Conservation (phyloP, 140 eudicot species). For the Flaveria floridana region DNA sequence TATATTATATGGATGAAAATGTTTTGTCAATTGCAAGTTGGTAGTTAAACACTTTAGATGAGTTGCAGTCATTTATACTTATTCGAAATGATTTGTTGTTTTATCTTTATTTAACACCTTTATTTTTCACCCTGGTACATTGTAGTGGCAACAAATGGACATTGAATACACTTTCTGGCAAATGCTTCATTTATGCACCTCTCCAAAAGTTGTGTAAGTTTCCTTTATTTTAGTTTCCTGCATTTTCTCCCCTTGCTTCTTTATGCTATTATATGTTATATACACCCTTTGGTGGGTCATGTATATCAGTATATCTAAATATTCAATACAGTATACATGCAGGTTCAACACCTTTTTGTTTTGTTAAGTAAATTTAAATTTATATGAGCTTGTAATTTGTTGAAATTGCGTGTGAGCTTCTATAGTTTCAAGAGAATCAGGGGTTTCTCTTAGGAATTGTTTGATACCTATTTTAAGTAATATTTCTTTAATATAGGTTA, state of each 20-base stretch:
- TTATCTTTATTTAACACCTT: constrained; percentile 18
- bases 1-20: constrained; percentile 4
- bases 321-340: not conserved
- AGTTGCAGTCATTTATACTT: constrained; percentile 16
- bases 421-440: not conserved
- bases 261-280: constrained; percentile 11
- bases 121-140: constrained; percentile 23
- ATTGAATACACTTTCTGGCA: constrained; percentile 98
- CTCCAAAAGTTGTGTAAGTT: constrained; percentile 99
- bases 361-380: constrained; percentile 1
- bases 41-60: not conserved
- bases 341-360: not conserved
- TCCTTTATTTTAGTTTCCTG: constrained; percentile 4
- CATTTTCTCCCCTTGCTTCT: constrained; percentile 1
- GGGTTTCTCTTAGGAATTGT: not conserved
- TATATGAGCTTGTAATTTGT: constrained; percentile 8
- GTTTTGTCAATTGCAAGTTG: constrained; percentile 14
- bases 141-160: constrained; percentile 99
- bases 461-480: not conserved
- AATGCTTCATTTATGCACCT: constrained; percentile 95
- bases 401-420: not conserved
- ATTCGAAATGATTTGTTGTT: constrained; percentile 6
- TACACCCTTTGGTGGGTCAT: not conserved
- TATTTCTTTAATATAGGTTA: constrained; percentile 1
- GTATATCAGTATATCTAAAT: not conserved